Percentiles rank a stretch among this genome's conserved stretches.
phyloP scores from a whole-genome alignment of 371 early-diverging fungal species.

The Mucor mucedo region DNA sequence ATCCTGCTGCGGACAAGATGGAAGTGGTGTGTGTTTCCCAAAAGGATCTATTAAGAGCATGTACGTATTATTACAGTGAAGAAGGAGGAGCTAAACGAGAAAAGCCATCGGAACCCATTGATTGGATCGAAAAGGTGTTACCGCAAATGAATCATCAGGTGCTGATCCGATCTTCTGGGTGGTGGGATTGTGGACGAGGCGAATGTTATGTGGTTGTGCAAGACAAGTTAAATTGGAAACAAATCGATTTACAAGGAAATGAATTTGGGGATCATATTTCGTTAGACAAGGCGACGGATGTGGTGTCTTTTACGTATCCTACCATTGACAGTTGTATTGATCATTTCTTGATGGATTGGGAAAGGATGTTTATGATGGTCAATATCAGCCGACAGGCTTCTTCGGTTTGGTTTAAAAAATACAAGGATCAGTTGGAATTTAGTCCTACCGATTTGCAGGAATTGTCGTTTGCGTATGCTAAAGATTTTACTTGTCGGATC shows the following conservation, averaged over 20 bases:
- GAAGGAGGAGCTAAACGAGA: conserved; percentile 22
- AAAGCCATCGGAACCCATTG: conserved; percentile 26
- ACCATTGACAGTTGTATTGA: conserved; percentile 49
- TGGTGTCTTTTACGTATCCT: conserved; percentile 52
- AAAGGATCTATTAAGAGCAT: conserved; percentile 43
- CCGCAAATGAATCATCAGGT: conserved; percentile 43
- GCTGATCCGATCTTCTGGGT: conserved; percentile 48
- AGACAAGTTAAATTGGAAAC: conserved; percentile 41
- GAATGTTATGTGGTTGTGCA: conserved; percentile 57
- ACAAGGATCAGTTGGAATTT: conserved; percentile 42
- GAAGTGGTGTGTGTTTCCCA: conserved; percentile 53
- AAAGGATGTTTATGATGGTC: conserved; percentile 55
- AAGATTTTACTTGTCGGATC: conserved; percentile 44
- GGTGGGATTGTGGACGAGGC: conserved; percentile 52
- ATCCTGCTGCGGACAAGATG: conserved; percentile 50
- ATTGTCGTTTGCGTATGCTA: conserved; percentile 47
- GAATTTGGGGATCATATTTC: conserved; percentile 52
- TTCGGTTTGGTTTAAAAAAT: conserved; percentile 46
- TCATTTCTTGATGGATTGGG: conserved; percentile 52
- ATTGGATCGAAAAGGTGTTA: conserved; percentile 41
- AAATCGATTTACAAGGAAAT: conserved; percentile 27
- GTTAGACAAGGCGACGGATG: conserved; percentile 39
- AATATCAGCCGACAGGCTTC: conserved; percentile 49
- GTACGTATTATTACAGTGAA: conserved; percentile 25
- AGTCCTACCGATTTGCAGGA: conserved; percentile 41